phyloP scores from a whole-genome alignment of 2,329 filamentous ascomycete species.

The Dactylonectria estremocensis region DNA sequence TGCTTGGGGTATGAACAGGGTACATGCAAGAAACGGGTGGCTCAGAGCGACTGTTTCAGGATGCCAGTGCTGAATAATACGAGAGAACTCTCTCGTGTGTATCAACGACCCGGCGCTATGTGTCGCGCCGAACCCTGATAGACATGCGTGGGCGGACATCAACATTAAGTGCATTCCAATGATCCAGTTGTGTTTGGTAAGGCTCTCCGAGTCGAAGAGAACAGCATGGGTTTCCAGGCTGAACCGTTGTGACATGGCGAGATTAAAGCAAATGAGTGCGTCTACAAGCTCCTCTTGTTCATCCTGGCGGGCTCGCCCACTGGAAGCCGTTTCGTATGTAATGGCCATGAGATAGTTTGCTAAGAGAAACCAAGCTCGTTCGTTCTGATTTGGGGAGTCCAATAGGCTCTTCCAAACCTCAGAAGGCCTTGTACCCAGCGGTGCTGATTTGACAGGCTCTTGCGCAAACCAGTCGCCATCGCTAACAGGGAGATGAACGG shows the following conservation, averaged over 20 bases:
- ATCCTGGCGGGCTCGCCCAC: background rate
- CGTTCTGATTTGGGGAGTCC: background rate
- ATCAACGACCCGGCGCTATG: background rate
- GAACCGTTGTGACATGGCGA: slow-evolving; percentile 1
- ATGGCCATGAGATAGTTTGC: slow-evolving; percentile 3
- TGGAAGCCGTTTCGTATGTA: background rate
- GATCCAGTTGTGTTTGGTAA: background rate
- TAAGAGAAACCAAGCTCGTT: background rate
- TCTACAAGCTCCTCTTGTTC: background rate
- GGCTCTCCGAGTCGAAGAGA: background rate
- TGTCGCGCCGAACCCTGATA: background rate
- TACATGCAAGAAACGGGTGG: slow-evolving; percentile 1
- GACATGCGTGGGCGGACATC: background rate
- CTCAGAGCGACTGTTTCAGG: background rate
- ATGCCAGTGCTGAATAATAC: slow-evolving; percentile 4
- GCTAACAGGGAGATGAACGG: too few species aligned
- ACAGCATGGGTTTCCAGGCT: background rate
- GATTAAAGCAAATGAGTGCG: background rate
- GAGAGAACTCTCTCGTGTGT: background rate
- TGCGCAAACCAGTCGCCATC: too few species aligned
- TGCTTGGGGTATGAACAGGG: background rate
- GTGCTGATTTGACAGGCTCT: too few species aligned
- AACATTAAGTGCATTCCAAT: slow-evolving; percentile 7
- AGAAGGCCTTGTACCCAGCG: too few species aligned
- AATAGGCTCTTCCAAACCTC: background rate